Evolutionary conservation across 345 rosid genomes (phyloP).

Genomic region (Noccaea bulbosa): DNA sequence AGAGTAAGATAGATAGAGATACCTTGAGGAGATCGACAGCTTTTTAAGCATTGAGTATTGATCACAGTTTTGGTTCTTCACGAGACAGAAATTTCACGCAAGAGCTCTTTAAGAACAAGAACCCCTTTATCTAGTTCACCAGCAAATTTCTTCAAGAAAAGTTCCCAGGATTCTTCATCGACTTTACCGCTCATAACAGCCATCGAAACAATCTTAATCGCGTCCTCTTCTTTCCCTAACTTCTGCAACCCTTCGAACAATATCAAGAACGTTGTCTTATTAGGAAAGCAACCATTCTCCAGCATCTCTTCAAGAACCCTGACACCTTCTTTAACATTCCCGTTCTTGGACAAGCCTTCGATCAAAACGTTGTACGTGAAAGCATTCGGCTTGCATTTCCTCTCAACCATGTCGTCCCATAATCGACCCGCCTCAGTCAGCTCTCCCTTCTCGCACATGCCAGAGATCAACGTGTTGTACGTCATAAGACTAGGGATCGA

Average conservation of each 20-base stretch:
- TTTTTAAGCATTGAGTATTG: conserved; percentile 11
- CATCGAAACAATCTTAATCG: conserved; percentile 51
- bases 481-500: conserved; percentile 72
- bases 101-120: conserved; percentile 46
- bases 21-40: conserved; percentile 10
- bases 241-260: conserved; percentile 58
- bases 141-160: conserved; percentile 52
- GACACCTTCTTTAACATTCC: conserved; percentile 70
- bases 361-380: conserved; percentile 76
- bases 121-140: conserved; percentile 48
- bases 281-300: conserved; percentile 67
- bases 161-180: conserved; percentile 63
- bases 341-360: conserved; percentile 65
- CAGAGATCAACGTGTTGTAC: conserved; percentile 74
- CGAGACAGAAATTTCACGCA: conserved; percentile 29
- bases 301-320: conserved; percentile 79
- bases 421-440: conserved; percentile 70
- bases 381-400: conserved; percentile 69
- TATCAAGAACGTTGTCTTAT: conserved; percentile 53
- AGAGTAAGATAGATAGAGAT: neutral
- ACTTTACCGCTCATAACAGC: conserved; percentile 57
- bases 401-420: conserved; percentile 95
- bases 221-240: conserved; percentile 55
- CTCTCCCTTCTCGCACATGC: conserved; percentile 80
- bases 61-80: conserved; percentile 24